phyloP scores from a whole-genome alignment of 1,284 basidiomycete species.

The Tranzscheliella williamsii region DNA sequence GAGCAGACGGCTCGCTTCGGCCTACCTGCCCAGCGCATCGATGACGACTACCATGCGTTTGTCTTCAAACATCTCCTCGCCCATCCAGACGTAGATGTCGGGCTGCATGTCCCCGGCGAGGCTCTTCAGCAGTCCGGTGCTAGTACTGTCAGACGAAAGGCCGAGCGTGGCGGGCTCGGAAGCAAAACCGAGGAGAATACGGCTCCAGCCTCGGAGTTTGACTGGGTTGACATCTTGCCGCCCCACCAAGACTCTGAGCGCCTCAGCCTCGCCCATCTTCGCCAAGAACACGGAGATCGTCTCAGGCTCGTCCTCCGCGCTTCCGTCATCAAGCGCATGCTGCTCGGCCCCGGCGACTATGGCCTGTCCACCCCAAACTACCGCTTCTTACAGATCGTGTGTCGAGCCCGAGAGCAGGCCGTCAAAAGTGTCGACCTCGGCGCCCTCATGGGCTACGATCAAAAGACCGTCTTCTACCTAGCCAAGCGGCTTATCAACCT shows the following conservation, averaged over 20 bases:
- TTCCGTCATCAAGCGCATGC: constrained; percentile 73
- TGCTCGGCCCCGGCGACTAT: constrained; percentile 79
- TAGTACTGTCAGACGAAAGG: too few relatives aligned
- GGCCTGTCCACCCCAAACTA: constrained; percentile 80
- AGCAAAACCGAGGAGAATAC: neutral
- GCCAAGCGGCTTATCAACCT: constrained; percentile 44
- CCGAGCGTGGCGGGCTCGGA: too few relatives aligned
- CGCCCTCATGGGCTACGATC: constrained; percentile 78
- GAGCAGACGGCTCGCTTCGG: constrained; percentile 59
- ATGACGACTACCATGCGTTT: constrained; percentile 76
- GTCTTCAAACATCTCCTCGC: constrained; percentile 76
- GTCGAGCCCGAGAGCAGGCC: constrained; percentile 75
- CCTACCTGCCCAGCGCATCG: constrained; percentile 66
- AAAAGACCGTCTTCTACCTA: constrained; percentile 78
- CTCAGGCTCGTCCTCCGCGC: constrained; percentile 76
- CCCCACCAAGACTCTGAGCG: constrained; percentile 13
- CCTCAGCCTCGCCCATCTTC: constrained; percentile 63
- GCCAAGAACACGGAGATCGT: constrained; percentile 58
- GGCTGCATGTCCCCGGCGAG: constrained; percentile 56
- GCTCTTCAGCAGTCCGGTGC: constrained; percentile 1
- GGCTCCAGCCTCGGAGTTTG: constrained; percentile 2
- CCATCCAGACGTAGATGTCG: constrained; percentile 73
- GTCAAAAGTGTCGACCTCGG: constrained; percentile 78
- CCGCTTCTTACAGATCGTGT: constrained; percentile 80
- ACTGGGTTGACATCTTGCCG: constrained; percentile 22